Percentiles rank a stretch among this genome's conserved stretches.
phyloP scores from a whole-genome alignment of 345 rosid genomes.

The Heritiera fomes region DNA sequence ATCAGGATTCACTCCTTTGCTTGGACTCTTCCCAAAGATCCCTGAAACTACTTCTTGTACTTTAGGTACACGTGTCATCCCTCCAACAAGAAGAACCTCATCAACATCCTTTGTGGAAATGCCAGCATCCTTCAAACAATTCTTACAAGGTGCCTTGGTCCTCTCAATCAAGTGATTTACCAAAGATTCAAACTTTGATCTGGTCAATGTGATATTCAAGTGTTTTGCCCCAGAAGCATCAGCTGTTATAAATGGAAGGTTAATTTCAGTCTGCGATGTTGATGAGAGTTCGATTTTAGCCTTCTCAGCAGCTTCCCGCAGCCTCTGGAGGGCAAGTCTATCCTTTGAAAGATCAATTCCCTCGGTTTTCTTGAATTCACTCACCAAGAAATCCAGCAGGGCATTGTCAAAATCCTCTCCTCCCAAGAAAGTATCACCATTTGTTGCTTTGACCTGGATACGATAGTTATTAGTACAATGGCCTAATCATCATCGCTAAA shows the following conservation, averaged over 20 bases:
- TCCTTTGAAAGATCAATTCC: conserved; percentile 72
- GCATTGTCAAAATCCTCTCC: conserved; percentile 92
- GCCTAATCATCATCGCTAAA: neutral
- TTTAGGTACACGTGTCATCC: conserved; percentile 96
- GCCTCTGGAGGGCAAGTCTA: conserved; percentile 82
- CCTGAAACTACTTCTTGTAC: conserved; percentile 79
- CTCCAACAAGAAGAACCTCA: conserved; percentile 85
- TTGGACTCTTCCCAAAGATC: conserved; percentile 80
- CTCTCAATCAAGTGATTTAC: conserved; percentile 69
- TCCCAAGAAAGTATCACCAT: conserved; percentile 95
- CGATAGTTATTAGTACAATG: neutral
- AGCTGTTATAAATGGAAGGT: conserved; percentile 87
- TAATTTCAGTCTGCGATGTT: conserved; percentile 76
- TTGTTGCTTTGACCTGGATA: conserved; percentile 87
- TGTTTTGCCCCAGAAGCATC: conserved; percentile 88
- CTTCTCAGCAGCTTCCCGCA: conserved; percentile 88
- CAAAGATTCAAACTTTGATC: conserved; percentile 67
- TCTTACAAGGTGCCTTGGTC: conserved; percentile 67
- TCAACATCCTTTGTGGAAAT: conserved; percentile 63
- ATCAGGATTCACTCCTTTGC: conserved; percentile 89
- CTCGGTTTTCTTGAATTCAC: conserved; percentile 70
- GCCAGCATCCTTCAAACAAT: conserved; percentile 81
- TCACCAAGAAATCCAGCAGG: conserved; percentile 67
- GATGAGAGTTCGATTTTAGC: conserved; percentile 89
- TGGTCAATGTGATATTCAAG: conserved; percentile 70